Evolutionary conservation across 495 filamentous ascomycete genomes (phyloP).

Genomic region (Aspergillus steynii): DNA sequence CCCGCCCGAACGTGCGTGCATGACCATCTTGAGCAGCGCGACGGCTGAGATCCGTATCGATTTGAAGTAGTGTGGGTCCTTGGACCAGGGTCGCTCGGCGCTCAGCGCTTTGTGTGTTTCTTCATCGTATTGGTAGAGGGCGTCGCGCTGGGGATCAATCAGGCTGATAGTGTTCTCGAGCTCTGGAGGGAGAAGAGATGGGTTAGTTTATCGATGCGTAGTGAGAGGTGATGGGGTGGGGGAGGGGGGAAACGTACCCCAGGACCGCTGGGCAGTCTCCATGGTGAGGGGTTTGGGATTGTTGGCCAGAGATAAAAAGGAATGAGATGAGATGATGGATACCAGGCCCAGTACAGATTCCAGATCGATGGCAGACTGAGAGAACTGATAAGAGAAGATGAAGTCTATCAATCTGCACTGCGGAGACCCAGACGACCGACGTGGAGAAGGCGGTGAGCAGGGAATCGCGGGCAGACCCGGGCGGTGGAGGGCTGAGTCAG

Average conservation of each 20-base stretch:
- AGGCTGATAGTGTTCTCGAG: slow-evolving; percentile 83
- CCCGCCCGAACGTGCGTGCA: slow-evolving; percentile 94
- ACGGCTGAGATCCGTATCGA: slow-evolving; percentile 89
- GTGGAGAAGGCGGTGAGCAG: slow-evolving; percentile 29
- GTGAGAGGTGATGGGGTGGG: neutral
- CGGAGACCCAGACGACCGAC: neutral
- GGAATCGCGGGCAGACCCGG: slow-evolving; percentile 31
- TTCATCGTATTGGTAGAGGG: slow-evolving; percentile 80
- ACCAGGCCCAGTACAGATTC: slow-evolving; percentile 11
- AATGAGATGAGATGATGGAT: slow-evolving; percentile 4
- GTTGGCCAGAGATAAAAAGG: slow-evolving; percentile 1
- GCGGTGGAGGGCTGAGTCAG: slow-evolving; percentile 33
- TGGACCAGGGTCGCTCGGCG: slow-evolving; percentile 71
- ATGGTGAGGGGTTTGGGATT: slow-evolving; percentile 5
- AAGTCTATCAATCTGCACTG: neutral
- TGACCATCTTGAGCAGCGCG: slow-evolving; percentile 97
- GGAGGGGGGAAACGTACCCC: slow-evolving; percentile 44
- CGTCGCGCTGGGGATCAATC: slow-evolving; percentile 82
- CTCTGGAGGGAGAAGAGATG: slow-evolving; percentile 55
- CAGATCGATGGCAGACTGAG: slow-evolving; percentile 16
- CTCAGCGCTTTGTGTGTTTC: slow-evolving; percentile 59
- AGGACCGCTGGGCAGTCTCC: slow-evolving; percentile 56
- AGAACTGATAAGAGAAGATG: slow-evolving; percentile 10
- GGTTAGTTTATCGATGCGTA: neutral
- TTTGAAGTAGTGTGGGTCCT: slow-evolving; percentile 89